Conservation (phyloP, 2,329 filamentous ascomycete species). For the Fusarium cicatricum region DNA sequence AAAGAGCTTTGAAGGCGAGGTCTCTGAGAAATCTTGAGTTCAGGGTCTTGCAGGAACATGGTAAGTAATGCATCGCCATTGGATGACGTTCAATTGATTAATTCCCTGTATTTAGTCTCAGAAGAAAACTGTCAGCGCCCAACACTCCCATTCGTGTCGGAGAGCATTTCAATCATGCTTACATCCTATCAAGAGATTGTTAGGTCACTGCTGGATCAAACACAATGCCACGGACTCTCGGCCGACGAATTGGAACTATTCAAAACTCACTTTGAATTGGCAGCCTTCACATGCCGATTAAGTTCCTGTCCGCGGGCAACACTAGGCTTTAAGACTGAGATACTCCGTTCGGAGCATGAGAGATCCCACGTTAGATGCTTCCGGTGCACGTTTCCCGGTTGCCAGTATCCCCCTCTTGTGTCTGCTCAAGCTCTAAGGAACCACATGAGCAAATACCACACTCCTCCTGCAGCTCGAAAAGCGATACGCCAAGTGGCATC, state of each 20-base stretch:
- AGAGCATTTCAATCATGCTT: neutral
- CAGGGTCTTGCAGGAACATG: neutral
- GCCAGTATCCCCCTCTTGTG: neutral
- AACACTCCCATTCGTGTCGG: accelerated
- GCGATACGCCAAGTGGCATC: too few relatives aligned
- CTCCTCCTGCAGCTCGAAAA: neutral
- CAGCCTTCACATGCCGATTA: conserved; percentile 10
- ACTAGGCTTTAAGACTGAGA: conserved; percentile 1
- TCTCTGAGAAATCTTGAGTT: conserved; percentile 7
- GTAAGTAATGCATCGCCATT: neutral
- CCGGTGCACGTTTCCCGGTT: neutral
- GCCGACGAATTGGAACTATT: conserved; percentile 7
- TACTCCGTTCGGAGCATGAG: conserved; percentile 29
- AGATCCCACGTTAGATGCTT: too few relatives aligned
- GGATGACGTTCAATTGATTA: accelerated
- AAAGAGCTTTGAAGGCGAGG: conserved; percentile 2
- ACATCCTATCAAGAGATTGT: conserved; percentile 12
- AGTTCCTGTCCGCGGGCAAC: conserved; percentile 6
- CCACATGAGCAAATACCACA: conserved; percentile 6
- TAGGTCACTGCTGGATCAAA: neutral
- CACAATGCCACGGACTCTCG: neutral
- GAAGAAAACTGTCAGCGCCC: accelerated
- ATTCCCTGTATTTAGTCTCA: neutral
- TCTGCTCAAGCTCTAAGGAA: neutral
- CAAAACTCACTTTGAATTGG: conserved; percentile 4